Evolutionary conservation across 2,329 filamentous ascomycete genomes (phyloP), one percentile per base, ranked within the genome.

Genomic region (Pyrenophora seminiperda): DNA sequence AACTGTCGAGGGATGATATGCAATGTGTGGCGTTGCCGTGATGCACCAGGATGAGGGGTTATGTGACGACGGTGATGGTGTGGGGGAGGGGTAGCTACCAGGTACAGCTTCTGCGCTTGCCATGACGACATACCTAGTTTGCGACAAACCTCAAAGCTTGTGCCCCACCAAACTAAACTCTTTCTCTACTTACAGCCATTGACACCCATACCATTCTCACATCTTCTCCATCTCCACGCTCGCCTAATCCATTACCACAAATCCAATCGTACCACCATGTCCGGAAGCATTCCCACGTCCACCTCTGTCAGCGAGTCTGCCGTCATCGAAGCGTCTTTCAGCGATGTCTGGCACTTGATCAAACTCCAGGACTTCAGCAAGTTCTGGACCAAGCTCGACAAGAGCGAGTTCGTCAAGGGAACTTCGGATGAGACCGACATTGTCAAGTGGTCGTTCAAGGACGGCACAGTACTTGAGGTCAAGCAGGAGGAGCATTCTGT

Each of bases 401-500:
- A 80, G 67, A 83, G 80, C 70, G 83, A 88, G 70, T 79, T 77
- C 62, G 83, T 86, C 72, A 86, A 87, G 77, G 84, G 83, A 41
- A 72, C 79, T 11, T 82, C 77, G 40, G 72, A 78, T n/a, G 86
- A 89, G 73, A 83, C 85, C 36, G 85, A 89, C 62, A 75, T 89
- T 48, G 81, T 88, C 65, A 81, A 81, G 71, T 89, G 86, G 86
- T 82, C 79, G 15, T 90, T 89, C 78, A 84, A 85, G 71, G 87
- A 90, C 63, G 85, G 85, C 41, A 84, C 81, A 20, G 80, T 83
- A 47, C 75, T 88, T 15, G 85, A 89, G 71, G 83, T 90, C 60
- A 89, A 89, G 83, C 85, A 87, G 76, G 87, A 90, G 74, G 87
- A 88, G 77, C 86, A 89, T 75, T 87, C 83, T 59, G 84, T 87